Conservation (phyloP, 2,329 filamentous ascomycete species). For the Fusarium buharicum region DNA sequence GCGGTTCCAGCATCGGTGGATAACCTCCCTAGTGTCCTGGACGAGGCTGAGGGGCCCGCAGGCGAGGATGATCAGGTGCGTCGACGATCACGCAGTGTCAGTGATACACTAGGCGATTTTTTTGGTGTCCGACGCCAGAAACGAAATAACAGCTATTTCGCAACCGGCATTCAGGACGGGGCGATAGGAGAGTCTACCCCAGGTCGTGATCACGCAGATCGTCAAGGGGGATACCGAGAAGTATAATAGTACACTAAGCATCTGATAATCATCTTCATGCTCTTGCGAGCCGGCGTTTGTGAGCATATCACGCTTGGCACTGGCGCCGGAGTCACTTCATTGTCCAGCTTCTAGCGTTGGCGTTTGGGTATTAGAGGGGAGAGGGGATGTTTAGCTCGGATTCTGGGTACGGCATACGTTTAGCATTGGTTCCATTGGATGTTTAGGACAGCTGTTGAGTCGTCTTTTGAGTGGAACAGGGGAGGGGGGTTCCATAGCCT, state of each 20-base stretch:
- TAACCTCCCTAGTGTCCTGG: constrained; percentile 36
- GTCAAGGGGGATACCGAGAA: constrained; percentile 11
- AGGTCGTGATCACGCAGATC: constrained; percentile 20
- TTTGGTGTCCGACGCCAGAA: constrained; percentile 52
- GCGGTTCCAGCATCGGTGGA: constrained; percentile 44
- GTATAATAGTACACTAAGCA: constrained; percentile 22
- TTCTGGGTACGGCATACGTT: constrained; percentile 29
- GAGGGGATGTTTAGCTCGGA: constrained; percentile 7
- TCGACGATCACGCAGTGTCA: constrained; percentile 53
- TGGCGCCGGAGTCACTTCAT: constrained; percentile 39
- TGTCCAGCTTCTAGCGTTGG: constrained; percentile 43
- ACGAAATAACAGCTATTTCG: constrained; percentile 39
- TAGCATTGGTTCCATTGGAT: constrained; percentile 13
- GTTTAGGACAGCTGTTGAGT: constrained; percentile 8
- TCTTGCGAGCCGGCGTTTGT: constrained; percentile 31
- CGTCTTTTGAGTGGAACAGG: constrained; percentile 9
- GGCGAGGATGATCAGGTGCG: constrained; percentile 37
- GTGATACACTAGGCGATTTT: constrained; percentile 55
- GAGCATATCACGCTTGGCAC: constrained; percentile 33
- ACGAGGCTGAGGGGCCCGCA: constrained; percentile 29
- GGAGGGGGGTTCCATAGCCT: constrained; percentile 5
- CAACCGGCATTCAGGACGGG: constrained; percentile 39
- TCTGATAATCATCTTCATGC: constrained; percentile 31
- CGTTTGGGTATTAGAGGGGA: constrained; percentile 40
- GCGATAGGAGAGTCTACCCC: constrained; percentile 14